phyloP scores from a whole-genome alignment of 768 basidiomycete genomes.

The Chalciporus piperatus region DNA sequence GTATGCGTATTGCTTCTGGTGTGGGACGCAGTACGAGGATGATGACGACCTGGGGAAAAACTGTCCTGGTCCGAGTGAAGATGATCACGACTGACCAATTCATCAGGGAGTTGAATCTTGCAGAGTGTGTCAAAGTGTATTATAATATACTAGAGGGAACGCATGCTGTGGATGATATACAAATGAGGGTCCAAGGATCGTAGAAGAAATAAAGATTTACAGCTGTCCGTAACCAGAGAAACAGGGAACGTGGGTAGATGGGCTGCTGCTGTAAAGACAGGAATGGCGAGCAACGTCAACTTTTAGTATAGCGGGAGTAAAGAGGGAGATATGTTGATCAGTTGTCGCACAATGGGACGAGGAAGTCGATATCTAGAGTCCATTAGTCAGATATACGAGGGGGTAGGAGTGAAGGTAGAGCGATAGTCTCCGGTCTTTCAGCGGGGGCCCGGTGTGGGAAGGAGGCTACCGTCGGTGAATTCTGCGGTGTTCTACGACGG shows the following conservation, averaged over 20 bases:
- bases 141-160: constrained; percentile 11
- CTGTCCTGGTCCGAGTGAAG: constrained; percentile 77
- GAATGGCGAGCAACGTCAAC: background rate
- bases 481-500: constrained; percentile 74
- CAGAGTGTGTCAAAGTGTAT: background rate
- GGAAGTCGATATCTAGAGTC: background rate
- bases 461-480: constrained; percentile 66
- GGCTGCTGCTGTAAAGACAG: background rate
- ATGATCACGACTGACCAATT: constrained; percentile 71
- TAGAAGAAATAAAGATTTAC: constrained; percentile 14
- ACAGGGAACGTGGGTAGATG: constrained; percentile 14
- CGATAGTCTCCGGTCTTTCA: constrained; percentile 31
- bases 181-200: constrained; percentile 27
- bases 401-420: constrained; percentile 60
- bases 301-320: background rate
- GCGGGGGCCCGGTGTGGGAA: constrained; percentile 43
- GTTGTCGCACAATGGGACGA: background rate
- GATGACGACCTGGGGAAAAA: constrained; percentile 55
- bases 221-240: constrained; percentile 14
- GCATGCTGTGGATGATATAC: constrained; percentile 29
- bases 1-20: constrained; percentile 86
- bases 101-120: background rate
- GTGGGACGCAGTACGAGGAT: constrained; percentile 70
- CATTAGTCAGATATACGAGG: constrained; percentile 24
- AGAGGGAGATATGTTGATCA: background rate